Conservation (phyloP, 345 rosid species). For the Viola odorata region DNA sequence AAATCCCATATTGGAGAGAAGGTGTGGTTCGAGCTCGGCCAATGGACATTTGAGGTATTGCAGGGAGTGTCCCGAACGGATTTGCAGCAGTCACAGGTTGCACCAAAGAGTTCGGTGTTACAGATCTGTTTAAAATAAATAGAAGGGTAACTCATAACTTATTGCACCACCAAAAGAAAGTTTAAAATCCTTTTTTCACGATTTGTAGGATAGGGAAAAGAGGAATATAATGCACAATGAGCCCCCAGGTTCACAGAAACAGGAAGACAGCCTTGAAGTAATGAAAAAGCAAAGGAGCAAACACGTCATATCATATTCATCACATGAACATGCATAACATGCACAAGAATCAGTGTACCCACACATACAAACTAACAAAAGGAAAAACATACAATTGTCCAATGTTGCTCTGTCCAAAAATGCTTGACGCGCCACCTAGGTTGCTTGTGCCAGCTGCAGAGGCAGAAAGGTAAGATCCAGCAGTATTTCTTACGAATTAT, state of each 20-base stretch:
- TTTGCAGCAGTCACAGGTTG: constrained; percentile 54
- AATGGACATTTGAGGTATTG: constrained; percentile 79
- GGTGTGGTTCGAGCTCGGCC: constrained; percentile 69
- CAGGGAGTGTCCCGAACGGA: constrained; percentile 93
- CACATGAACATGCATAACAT: too few species aligned
- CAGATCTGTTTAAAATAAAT: constrained; percentile 66
- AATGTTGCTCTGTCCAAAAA: constrained; percentile 46
- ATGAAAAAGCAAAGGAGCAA: too few species aligned
- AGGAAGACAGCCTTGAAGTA: too few species aligned
- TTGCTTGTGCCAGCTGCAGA: constrained; percentile 38
- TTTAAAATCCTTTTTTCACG: too few species aligned
- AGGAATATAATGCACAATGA: too few species aligned
- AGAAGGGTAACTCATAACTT: too few species aligned
- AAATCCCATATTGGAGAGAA: constrained; percentile 83
- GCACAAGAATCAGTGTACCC: too few species aligned
- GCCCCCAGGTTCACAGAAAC: too few species aligned
- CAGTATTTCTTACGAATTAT: too few species aligned
- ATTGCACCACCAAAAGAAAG: too few species aligned
- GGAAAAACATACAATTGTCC: constrained; percentile 47
- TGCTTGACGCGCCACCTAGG: constrained; percentile 38
- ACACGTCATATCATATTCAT: too few species aligned
- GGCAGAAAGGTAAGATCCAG: constrained; percentile 12
- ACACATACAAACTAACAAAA: not conserved
- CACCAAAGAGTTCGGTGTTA: constrained; percentile 36
- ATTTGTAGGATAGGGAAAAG: too few species aligned